phyloP scores from a whole-genome alignment of 805 yeast species.

The Starmera caribaea region DNA sequence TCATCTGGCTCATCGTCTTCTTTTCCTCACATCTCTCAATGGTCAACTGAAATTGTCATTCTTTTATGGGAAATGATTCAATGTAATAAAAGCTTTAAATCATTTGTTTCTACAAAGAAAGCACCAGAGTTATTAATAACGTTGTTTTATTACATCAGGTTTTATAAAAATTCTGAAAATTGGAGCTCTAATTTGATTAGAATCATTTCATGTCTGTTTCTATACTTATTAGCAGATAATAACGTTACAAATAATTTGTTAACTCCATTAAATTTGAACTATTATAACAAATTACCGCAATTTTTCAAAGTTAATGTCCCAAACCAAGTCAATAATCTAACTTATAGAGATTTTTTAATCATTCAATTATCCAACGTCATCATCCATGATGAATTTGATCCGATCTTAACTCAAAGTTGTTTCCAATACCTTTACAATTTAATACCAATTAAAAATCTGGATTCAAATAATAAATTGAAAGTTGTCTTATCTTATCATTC shows the following conservation, averaged over 20 bases:
- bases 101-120: constrained; percentile 32
- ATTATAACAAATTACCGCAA: constrained; percentile 43
- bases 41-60: constrained; percentile 53
- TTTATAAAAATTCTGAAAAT: constrained; percentile 29
- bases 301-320: constrained; percentile 33
- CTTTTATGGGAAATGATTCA: constrained; percentile 71
- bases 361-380: constrained; percentile 40
- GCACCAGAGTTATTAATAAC: constrained; percentile 45
- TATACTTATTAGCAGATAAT: constrained; percentile 37
- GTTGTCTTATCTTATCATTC: constrained; percentile 45
- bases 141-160: constrained; percentile 47
- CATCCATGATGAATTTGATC: constrained; percentile 23
- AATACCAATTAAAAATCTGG: constrained; percentile 31
- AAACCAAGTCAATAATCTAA: constrained; percentile 27
- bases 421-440: constrained; percentile 56
- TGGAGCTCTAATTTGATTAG: constrained; percentile 34
- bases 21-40: constrained; percentile 29
- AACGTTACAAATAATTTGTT: constrained; percentile 30
- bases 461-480: constrained; percentile 21
- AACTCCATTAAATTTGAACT: constrained; percentile 30
- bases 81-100: constrained; percentile 51
- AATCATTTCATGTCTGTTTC: constrained; percentile 39
- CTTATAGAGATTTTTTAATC: constrained; percentile 56
- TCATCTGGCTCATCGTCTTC: constrained; percentile 10
- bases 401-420: constrained; percentile 34